Base-by-base conservation (phyloP, 352 stramenopile genomes). In the Pythium folliculosum region DNA sequence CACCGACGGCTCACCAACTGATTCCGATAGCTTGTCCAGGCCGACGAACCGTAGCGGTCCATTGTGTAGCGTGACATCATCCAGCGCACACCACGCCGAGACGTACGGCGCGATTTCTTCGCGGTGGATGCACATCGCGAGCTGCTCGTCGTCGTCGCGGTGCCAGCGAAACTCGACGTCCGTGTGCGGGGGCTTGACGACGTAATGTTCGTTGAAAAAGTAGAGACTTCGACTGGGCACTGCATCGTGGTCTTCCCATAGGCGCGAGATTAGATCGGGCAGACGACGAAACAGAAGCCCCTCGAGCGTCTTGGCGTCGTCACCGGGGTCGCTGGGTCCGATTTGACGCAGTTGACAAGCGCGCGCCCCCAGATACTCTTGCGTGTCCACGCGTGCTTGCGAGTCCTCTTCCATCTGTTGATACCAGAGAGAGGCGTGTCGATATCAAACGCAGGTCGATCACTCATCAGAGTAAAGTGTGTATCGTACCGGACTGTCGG, bases 151-250 rank as follows among this genome's bases (percentile, higher is more conserved):
- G 54, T 89, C 82, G 57, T 92, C 84, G 37, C 77, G 82, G 70
- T 92, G 84, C 84, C 84, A 92, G 7, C 81, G 78, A 50, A 93
- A 91, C 61, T 89, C 77, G 23, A 89, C 81, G 23, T 71, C 53
- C 1, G 79, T 80, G 12, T 70, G 56, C 7, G 82, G 75, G 3
- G 84, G 84, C 49, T 93, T 91, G 58, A 90, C 76, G 22, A 93
- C 79, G 58, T 88, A 93, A 59, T 93, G 84, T 60, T 93, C 84
- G 54, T 91, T 91, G 71, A 93, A 91, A 56, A 91, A 90, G n/a
- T 73, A 76, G 7, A 82, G 27, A 27, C 7, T 4, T n/a, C 62
- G 9, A 22, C 25, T 14, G 14, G 54, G 17, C 27, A 5, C 27
- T 32, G 27, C 27, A 32, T 32, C 27, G 27, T 32, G 27, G 27